phyloP scores from a whole-genome alignment of 805 yeast species.

The Lachancea fermentati region DNA sequence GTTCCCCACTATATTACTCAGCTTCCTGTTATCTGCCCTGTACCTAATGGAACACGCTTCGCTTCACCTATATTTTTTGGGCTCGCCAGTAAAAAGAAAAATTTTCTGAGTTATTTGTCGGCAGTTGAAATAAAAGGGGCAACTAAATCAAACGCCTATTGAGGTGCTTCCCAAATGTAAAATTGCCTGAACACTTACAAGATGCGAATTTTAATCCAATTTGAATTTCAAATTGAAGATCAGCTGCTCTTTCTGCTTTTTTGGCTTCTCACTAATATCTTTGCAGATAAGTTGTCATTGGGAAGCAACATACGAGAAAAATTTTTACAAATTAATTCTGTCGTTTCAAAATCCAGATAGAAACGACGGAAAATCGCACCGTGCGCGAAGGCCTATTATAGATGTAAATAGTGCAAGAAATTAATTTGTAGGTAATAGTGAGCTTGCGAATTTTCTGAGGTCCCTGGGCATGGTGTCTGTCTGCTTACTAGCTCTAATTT shows the following conservation, averaged over 20 bases:
- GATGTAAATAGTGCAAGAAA: neutral
- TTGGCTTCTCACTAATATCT: neutral
- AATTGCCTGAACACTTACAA: neutral
- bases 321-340: neutral
- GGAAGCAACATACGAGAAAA: neutral
- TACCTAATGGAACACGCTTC: neutral
- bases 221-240: neutral
- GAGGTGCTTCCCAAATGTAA: neutral
- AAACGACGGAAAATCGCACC: neutral
- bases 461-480: too few relatives aligned
- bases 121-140: neutral
- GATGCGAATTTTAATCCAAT: neutral
- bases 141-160: neutral
- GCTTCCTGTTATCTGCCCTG: neutral
- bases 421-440: too few relatives aligned
- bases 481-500: too few relatives aligned
- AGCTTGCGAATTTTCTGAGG: too few relatives aligned
- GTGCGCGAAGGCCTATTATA: too few relatives aligned
- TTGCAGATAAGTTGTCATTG: neutral
- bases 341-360: neutral
- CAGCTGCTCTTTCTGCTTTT: neutral
- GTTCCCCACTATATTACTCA: neutral
- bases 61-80: neutral
- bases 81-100: neutral
- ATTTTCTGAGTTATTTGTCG: neutral